phyloP scores from a whole-genome alignment of 768 basidiomycete genomes.

The Phylloporus sp. region DNA sequence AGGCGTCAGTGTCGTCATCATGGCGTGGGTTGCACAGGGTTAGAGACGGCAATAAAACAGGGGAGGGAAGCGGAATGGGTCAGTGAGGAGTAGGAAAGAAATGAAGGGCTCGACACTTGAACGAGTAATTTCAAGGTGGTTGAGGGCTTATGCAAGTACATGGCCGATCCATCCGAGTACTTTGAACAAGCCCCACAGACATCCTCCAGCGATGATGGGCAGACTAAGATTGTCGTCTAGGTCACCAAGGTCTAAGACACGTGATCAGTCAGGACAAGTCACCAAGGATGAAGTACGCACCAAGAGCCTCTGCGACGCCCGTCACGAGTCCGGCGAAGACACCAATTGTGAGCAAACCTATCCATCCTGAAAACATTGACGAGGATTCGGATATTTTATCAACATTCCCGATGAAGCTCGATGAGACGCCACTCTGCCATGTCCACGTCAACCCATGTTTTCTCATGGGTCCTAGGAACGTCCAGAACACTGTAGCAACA shows the following conservation, averaged over 20 bases:
- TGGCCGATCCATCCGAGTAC: slow-evolving; percentile 34
- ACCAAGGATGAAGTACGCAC: slow-evolving; percentile 41
- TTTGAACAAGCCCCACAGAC: slow-evolving; percentile 55
- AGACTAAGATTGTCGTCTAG: slow-evolving; percentile 89
- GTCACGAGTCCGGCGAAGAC: slow-evolving; percentile 72
- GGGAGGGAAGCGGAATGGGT: not conserved
- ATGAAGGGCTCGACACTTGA: not conserved
- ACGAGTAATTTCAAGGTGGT: not conserved
- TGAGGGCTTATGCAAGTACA: slow-evolving; percentile 11
- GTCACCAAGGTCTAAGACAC: slow-evolving; percentile 64
- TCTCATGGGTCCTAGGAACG: slow-evolving; percentile 49
- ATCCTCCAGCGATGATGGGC: slow-evolving; percentile 81
- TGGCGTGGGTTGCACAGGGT: not conserved
- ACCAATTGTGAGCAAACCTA: slow-evolving; percentile 54
- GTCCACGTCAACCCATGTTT: slow-evolving; percentile 47
- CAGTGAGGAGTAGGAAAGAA: not conserved
- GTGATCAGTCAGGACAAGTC: not conserved
- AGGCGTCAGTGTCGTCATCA: not conserved
- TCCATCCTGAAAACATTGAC: slow-evolving; percentile 22
- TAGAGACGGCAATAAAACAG: not conserved
- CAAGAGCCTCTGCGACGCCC: slow-evolving; percentile 85
- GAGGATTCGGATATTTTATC: not conserved
- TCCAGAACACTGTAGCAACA: slow-evolving; percentile 72
- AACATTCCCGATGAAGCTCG: slow-evolving; percentile 18
- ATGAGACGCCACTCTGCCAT: slow-evolving; percentile 48